Evolutionary conservation across 164 flowering plant species (phyloP).

Genomic region (Vitis rotundifolia): DNA sequence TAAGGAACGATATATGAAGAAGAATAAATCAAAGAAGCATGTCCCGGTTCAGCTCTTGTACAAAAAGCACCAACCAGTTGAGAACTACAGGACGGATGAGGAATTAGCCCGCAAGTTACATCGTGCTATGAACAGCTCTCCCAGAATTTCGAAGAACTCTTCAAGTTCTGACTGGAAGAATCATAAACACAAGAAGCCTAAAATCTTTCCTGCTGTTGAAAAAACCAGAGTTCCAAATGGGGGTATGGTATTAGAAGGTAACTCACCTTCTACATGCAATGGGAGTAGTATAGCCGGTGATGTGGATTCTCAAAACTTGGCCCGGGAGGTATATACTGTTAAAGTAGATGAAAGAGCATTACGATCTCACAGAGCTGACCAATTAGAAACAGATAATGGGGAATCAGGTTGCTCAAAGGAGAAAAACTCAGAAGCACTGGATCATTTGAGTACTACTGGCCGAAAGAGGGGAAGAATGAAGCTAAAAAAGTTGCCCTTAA

Average conservation of each 20-base stretch:
- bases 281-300: slow-evolving; percentile 33
- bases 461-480: slow-evolving; percentile 71
- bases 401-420: slow-evolving; percentile 45
- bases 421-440: slow-evolving; percentile 30
- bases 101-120: slow-evolving; percentile 78
- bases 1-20: slow-evolving; percentile 41
- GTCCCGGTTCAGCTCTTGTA: slow-evolving; percentile 72
- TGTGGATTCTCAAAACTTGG: slow-evolving; percentile 25
- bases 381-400: slow-evolving; percentile 24
- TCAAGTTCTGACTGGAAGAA: slow-evolving; percentile 40
- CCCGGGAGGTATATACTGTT: slow-evolving; percentile 16
- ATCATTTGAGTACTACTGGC: slow-evolving; percentile 29
- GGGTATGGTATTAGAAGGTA: slow-evolving; percentile 27
- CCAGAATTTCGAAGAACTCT: slow-evolving; percentile 58
- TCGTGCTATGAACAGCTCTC: slow-evolving; percentile 77
- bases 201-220: slow-evolving; percentile 25
- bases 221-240: slow-evolving; percentile 31
- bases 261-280: slow-evolving; percentile 27
- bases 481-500: slow-evolving; percentile 67
- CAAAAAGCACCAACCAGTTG: slow-evolving; percentile 40
- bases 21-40: slow-evolving; percentile 75
- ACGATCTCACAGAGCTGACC: slow-evolving; percentile 24
- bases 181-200: slow-evolving; percentile 54
- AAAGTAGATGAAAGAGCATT: slow-evolving; percentile 32
- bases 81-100: slow-evolving; percentile 58